Conservation (phyloP, 2,329 filamentous ascomycete species). For the Colletotrichum salicis region DNA sequence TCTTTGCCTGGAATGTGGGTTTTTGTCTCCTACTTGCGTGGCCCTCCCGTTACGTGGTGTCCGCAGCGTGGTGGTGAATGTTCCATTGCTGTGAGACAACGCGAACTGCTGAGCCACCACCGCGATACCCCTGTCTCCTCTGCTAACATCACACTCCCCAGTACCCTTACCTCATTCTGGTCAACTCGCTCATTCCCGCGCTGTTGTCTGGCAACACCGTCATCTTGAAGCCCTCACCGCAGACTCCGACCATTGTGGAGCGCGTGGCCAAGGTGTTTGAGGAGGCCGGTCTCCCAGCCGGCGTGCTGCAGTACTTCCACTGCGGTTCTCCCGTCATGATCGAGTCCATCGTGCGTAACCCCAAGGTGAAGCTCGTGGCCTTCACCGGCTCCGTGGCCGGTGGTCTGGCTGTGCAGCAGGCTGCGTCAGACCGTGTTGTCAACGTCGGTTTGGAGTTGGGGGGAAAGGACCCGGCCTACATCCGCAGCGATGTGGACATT, state of each 20-base stretch:
- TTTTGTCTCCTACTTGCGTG: background rate
- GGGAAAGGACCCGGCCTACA: conserved; percentile 93
- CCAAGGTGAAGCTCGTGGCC: conserved; percentile 82
- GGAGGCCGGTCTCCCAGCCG: conserved; percentile 82
- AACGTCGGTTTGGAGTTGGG: conserved; percentile 91
- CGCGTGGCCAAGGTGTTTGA: conserved; percentile 80
- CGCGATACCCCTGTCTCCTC: background rate
- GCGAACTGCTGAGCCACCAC: background rate
- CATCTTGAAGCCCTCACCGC: conserved; percentile 93
- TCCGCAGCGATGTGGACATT: conserved; percentile 86
- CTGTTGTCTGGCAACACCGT: conserved; percentile 90
- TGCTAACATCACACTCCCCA: conserved; percentile 48
- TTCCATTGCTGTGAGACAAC: conserved; percentile 1
- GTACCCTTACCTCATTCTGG: conserved; percentile 94
- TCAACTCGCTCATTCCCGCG: conserved; percentile 94
- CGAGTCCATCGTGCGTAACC: conserved; percentile 80
- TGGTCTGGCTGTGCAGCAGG: conserved; percentile 85
- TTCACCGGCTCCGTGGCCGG: conserved; percentile 95
- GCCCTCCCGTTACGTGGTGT: background rate
- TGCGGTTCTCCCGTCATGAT: conserved; percentile 82
- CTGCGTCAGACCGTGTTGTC: conserved; percentile 84
- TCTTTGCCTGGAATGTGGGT: conserved; percentile 96
- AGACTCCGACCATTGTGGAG: conserved; percentile 92
- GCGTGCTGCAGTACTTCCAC: conserved; percentile 93
- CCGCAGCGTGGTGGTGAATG: background rate